These are phyloP conservation scores for Colletotrichum falcatum DNA, from an alignment of 2,329 filamentous ascomycete species.

Conservation along the genomic window DNA sequence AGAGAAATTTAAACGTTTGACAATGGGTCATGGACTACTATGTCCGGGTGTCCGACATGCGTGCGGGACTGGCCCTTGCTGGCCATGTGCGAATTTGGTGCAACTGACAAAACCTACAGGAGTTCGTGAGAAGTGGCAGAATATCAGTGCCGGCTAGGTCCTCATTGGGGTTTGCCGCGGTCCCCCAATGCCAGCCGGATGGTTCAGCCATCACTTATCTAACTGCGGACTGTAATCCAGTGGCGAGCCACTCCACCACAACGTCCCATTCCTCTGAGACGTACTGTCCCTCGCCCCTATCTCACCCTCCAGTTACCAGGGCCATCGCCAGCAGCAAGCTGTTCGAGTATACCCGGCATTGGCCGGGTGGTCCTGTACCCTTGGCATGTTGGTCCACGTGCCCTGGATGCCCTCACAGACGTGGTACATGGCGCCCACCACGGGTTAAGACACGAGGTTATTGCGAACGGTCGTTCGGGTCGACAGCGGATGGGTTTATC, in stretches of 20 bases:
- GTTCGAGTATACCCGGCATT: constrained; percentile 59
- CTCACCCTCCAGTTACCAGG: constrained; percentile 70
- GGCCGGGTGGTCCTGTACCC: constrained; percentile 57
- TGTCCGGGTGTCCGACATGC: background rate
- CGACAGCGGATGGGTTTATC: too few species aligned
- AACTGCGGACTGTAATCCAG: constrained; percentile 18
- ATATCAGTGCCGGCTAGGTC: background rate
- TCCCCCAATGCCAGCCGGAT: too few species aligned
- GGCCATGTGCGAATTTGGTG: background rate
- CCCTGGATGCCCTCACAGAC: constrained; percentile 62
- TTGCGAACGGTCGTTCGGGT: constrained; percentile 62
- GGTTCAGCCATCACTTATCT: background rate
- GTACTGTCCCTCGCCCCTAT: constrained; percentile 58
- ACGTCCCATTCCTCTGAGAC: constrained; percentile 63
- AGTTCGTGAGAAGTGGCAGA: background rate
- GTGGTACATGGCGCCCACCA: constrained; percentile 62
- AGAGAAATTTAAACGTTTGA: constrained; percentile 16
- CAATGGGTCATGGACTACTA: background rate
- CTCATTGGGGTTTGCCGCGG: background rate
- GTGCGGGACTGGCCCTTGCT: background rate
- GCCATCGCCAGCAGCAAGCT: constrained; percentile 63
- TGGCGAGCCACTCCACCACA: constrained; percentile 59
- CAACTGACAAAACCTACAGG: background rate
- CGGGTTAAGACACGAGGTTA: constrained; percentile 65
- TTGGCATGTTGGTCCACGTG: constrained; percentile 56